A percentile compares a stretch with the other conserved stretches of the same genome.
phyloP scores from a whole-genome alignment of 2,329 filamentous ascomycete species.

The Hypoxylon rubiginosum region DNA sequence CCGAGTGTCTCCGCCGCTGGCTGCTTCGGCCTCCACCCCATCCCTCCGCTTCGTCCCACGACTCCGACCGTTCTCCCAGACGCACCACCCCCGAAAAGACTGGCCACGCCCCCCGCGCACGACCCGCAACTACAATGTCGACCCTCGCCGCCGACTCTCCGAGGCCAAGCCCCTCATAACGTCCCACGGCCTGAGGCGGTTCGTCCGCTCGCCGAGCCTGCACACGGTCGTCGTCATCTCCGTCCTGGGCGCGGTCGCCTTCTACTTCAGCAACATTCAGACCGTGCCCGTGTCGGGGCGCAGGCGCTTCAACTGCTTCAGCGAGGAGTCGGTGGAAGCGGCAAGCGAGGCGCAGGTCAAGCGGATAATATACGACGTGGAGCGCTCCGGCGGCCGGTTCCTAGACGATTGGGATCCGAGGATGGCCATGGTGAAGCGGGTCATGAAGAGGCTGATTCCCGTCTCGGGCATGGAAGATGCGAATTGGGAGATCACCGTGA shows the following conservation, averaged over 20 bases:
- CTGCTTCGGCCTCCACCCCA: conserved; percentile 5
- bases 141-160: conserved; percentile 36
- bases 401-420: conserved; percentile 72
- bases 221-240: conserved; percentile 58
- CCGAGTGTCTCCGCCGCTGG: neutral
- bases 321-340: conserved; percentile 66
- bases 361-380: conserved; percentile 67
- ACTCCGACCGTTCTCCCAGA: conserved; percentile 42
- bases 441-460: conserved; percentile 76
- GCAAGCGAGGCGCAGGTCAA: conserved; percentile 68
- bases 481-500: conserved; percentile 80
- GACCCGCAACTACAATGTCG: conserved; percentile 37
- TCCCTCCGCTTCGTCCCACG: conserved; percentile 21
- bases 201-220: conserved; percentile 55
- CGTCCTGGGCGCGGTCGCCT: conserved; percentile 61
- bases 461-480: conserved; percentile 71
- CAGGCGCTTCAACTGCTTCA: conserved; percentile 78
- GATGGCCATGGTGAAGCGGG: conserved; percentile 68
- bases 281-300: conserved; percentile 80
- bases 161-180: conserved; percentile 58
- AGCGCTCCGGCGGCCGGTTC: conserved; percentile 66
- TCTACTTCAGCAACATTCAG: conserved; percentile 79
- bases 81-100: conserved; percentile 32
- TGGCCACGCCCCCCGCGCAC: conserved; percentile 41
- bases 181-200: conserved; percentile 49